Conservation (phyloP, 305 asterid species). For the Fraxinus latifolia region DNA sequence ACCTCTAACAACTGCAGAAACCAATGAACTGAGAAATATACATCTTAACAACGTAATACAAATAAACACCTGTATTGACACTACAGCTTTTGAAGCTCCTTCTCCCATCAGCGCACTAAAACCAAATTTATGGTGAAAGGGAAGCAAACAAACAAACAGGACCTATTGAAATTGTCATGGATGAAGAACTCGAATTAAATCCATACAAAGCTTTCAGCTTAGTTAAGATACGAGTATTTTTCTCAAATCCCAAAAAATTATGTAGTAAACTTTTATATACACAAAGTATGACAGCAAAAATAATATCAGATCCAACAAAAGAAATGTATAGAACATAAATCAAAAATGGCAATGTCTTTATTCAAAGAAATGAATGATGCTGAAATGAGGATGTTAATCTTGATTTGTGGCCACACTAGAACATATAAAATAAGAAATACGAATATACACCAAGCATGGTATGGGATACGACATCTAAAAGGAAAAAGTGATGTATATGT, state of each 20-base stretch:
- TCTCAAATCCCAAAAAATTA: neutral
- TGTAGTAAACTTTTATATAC: neutral
- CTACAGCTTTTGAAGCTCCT: neutral
- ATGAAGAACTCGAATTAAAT: neutral
- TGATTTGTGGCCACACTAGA: neutral
- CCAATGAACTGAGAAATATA: neutral
- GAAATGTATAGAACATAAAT: neutral
- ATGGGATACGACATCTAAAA: conserved; percentile 7
- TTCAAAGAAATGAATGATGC: neutral
- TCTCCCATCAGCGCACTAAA: neutral
- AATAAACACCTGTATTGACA: neutral
- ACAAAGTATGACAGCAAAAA: neutral
- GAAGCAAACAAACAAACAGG: neutral
- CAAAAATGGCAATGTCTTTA: neutral
- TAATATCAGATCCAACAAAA: neutral
- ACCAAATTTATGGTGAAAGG: neutral
- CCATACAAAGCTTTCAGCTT: neutral
- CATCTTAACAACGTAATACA: neutral
- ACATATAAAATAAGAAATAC: neutral
- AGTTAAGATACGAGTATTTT: neutral
- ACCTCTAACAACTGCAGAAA: neutral
- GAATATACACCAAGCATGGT: neutral
- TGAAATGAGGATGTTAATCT: neutral
- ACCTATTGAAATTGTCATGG: neutral
- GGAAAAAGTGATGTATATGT: neutral